Evolutionary conservation across 2,329 filamentous ascomycete genomes (phyloP).

Genomic region (Botryotinia narcissicola): DNA sequence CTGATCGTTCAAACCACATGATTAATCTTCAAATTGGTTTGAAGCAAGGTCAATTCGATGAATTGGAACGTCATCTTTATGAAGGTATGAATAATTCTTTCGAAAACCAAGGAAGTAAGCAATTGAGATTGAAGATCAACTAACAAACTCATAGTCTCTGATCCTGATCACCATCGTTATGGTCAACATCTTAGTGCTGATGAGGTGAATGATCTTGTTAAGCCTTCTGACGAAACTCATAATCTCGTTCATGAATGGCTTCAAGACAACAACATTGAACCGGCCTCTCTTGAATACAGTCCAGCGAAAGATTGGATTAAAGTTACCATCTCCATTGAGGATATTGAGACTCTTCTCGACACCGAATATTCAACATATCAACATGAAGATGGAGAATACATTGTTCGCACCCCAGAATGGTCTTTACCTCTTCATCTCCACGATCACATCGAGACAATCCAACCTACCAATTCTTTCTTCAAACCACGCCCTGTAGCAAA

Average conservation of each 20-base stretch:
- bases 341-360: slow-evolving; percentile 42
- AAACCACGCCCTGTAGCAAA: slow-evolving; percentile 43
- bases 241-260: slow-evolving; percentile 57
- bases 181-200: slow-evolving; percentile 52
- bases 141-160: slow-evolving; percentile 43
- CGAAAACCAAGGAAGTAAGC: background rate
- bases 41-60: slow-evolving; percentile 22
- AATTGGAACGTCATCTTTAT: slow-evolving; percentile 21
- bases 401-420: slow-evolving; percentile 32
- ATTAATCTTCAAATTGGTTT: slow-evolving; percentile 22
- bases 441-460: slow-evolving; percentile 47
- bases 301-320: slow-evolving; percentile 57
- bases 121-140: background rate
- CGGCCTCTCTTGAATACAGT: slow-evolving; percentile 43
- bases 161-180: slow-evolving; percentile 53
- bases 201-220: slow-evolving; percentile 53
- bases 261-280: slow-evolving; percentile 49
- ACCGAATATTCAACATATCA: slow-evolving; percentile 41
- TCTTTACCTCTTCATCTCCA: slow-evolving; percentile 45
- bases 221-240: slow-evolving; percentile 50
- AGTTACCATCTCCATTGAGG: slow-evolving; percentile 45
- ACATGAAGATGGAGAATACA: slow-evolving; percentile 34
- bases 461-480: slow-evolving; percentile 59
- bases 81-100: slow-evolving; percentile 10
- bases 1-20: slow-evolving; percentile 3